phyloP scores from a whole-genome alignment of 257 asterid genomes.

The Cruciata laevipes region DNA sequence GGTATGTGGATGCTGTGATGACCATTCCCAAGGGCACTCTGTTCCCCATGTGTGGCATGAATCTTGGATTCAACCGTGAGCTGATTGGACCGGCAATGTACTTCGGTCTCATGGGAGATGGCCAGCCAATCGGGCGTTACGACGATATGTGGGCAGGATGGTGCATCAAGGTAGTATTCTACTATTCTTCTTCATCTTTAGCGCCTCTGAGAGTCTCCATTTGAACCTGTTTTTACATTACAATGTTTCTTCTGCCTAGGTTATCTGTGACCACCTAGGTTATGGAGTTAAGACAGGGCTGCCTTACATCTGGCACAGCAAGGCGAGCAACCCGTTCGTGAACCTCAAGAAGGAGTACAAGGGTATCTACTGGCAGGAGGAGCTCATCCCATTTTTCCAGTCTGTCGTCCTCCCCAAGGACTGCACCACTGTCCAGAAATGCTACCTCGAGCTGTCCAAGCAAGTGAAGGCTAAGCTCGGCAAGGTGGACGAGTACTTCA shows the following conservation, averaged over 20 bases:
- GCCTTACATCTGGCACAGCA: slow-evolving; percentile 95
- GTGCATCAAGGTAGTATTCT: slow-evolving; percentile 59
- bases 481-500: slow-evolving; percentile 57
- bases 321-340: slow-evolving; percentile 91
- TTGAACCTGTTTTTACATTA: not conserved
- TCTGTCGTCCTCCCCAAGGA: slow-evolving; percentile 48
- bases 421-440: slow-evolving; percentile 70
- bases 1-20: slow-evolving; percentile 79
- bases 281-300: slow-evolving; percentile 80
- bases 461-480: slow-evolving; percentile 80
- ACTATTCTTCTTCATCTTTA: not conserved
- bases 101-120: slow-evolving; percentile 95
- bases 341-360: slow-evolving; percentile 77
- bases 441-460: slow-evolving; percentile 62
- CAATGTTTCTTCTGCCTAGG: slow-evolving; percentile 26
- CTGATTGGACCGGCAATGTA: slow-evolving; percentile 94
- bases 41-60: slow-evolving; percentile 97
- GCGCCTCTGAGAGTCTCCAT: not conserved
- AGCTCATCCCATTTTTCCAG: slow-evolving; percentile 85
- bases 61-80: slow-evolving; percentile 75
- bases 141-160: slow-evolving; percentile 99
- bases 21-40: slow-evolving; percentile 90
- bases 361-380: slow-evolving; percentile 96
- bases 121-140: slow-evolving; percentile 91
- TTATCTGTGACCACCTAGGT: slow-evolving; percentile 86